Conservation (phyloP, 495 filamentous ascomycete species). For the Astrothelium subdiscretum region DNA sequence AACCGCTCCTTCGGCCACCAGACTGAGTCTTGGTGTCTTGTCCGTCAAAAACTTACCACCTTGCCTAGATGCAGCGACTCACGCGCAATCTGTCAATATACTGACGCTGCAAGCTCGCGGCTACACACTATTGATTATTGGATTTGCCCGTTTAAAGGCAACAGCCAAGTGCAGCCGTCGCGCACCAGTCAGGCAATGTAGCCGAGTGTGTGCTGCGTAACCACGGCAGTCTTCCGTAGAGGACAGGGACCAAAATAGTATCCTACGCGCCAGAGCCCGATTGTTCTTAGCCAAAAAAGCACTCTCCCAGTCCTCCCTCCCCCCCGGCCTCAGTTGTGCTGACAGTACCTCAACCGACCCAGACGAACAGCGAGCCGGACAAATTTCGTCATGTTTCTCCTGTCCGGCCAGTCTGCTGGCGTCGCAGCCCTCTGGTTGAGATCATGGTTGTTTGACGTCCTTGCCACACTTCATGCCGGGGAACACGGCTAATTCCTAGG, state of each 20-base stretch:
- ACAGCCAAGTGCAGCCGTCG: not conserved
- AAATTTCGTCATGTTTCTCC: not conserved
- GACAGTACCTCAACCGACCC: not conserved
- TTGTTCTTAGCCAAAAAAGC: not conserved
- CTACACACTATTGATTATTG: conserved; percentile 1
- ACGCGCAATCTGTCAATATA: not conserved
- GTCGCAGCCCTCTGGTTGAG: not conserved
- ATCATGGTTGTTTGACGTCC: conserved; percentile 1
- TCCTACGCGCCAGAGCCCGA: not conserved
- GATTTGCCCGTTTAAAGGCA: not conserved
- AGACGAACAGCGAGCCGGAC: not conserved
- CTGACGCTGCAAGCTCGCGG: not conserved
- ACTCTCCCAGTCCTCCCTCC: not conserved
- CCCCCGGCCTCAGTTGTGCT: no score
- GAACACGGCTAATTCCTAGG: not conserved
- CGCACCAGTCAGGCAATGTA: not conserved
- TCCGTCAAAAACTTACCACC: no score
- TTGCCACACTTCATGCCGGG: not conserved
- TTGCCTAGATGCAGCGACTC: no score
- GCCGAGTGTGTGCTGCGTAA: conserved; percentile 2
- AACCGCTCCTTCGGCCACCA: no score
- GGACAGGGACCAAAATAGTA: conserved; percentile 1
- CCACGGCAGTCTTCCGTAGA: no score
- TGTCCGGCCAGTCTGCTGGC: not conserved
- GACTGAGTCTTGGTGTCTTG: no score